Percentiles rank a stretch among this genome's conserved stretches.
Conservation (phyloP, 116 monocot species). For the Trichopus zeylanicus region DNA sequence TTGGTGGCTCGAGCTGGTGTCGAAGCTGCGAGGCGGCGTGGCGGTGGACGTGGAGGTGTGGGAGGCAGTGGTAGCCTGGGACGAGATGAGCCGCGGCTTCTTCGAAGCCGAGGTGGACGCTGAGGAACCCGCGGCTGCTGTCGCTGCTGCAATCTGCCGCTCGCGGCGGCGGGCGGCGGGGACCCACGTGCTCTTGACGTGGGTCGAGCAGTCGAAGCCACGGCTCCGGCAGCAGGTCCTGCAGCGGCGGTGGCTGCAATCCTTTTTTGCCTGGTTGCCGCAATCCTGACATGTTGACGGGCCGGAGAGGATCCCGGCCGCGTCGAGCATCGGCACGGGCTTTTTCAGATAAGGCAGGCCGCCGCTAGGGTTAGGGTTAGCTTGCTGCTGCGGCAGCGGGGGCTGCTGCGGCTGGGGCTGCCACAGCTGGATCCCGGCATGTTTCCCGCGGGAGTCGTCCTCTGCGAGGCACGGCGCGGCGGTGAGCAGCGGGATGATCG, state of each 20-base stretch:
- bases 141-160: slow-evolving; percentile 30
- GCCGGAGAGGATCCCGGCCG: slow-evolving; percentile 4
- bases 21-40: slow-evolving; percentile 63
- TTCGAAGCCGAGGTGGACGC: slow-evolving; percentile 62
- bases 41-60: slow-evolving; percentile 72
- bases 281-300: slow-evolving; percentile 80
- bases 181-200: slow-evolving; percentile 95
- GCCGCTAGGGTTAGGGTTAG: slow-evolving; percentile 31
- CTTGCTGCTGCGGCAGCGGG: slow-evolving; percentile 5
- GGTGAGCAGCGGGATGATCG: slow-evolving; percentile 55
- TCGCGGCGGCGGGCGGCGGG: slow-evolving; percentile 89
- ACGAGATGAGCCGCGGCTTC: slow-evolving; percentile 60
- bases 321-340: slow-evolving; percentile 28
- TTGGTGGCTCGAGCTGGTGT: slow-evolving; percentile 84
- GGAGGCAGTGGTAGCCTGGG: slow-evolving; percentile 51
- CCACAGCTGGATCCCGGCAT: slow-evolving; percentile 39
- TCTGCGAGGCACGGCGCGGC: slow-evolving; percentile 27
- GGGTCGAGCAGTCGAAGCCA: slow-evolving; percentile 77
- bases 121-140: slow-evolving; percentile 19
- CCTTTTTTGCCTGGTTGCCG: slow-evolving; percentile 97
- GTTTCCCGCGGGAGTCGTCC: slow-evolving; percentile 2
- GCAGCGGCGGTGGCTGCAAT: slow-evolving; percentile 78
- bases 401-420: slow-evolving; percentile 24
- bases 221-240: slow-evolving; percentile 93
- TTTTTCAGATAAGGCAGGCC: slow-evolving; percentile 31